Percentiles rank a stretch among this genome's conserved stretches.
Conservation (phyloP, 495 filamentous ascomycete genomes). For the Penicillium salamii region DNA sequence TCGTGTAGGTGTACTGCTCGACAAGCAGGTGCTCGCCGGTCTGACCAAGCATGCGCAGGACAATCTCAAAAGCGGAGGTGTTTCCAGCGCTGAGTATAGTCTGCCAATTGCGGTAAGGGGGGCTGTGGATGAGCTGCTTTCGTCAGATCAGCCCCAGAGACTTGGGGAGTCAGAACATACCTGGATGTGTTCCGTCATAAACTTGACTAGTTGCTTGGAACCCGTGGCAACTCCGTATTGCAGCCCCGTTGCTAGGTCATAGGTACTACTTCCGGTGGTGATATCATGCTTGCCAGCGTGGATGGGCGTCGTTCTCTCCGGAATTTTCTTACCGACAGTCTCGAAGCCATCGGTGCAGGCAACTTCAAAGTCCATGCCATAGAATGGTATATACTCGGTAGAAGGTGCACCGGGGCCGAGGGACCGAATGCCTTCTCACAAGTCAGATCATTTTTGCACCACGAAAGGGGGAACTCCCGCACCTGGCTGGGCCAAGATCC, state of each 20-base stretch:
- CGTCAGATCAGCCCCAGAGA: too few relatives aligned
- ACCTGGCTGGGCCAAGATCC: too few relatives aligned
- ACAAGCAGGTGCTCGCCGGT: slow-evolving; percentile 16
- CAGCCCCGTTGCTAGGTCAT: not conserved
- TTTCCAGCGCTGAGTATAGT: slow-evolving; percentile 16
- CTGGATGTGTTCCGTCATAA: slow-evolving; percentile 22
- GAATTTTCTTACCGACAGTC: too few relatives aligned
- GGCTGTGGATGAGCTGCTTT: slow-evolving; percentile 19
- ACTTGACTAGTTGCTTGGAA: slow-evolving; percentile 8
- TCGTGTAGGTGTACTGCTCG: slow-evolving; percentile 25
- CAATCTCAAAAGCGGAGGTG: slow-evolving; percentile 25
- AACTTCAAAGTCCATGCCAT: too few relatives aligned
- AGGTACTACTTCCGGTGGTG: not conserved
- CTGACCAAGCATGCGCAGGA: slow-evolving; percentile 21
- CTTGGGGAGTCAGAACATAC: too few relatives aligned
- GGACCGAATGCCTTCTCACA: too few relatives aligned
- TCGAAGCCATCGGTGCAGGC: too few relatives aligned
- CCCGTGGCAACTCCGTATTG: not conserved
- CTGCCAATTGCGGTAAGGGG: slow-evolving; percentile 26
- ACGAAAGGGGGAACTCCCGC: too few relatives aligned
- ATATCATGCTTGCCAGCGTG: not conserved
- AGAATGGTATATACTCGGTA: too few relatives aligned
- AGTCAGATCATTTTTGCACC: too few relatives aligned
- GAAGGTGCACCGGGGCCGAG: too few relatives aligned
- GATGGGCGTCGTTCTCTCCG: too few relatives aligned